Conservation (phyloP, 352 stramenopile genomes). For the Globisporangium paddicum region DNA sequence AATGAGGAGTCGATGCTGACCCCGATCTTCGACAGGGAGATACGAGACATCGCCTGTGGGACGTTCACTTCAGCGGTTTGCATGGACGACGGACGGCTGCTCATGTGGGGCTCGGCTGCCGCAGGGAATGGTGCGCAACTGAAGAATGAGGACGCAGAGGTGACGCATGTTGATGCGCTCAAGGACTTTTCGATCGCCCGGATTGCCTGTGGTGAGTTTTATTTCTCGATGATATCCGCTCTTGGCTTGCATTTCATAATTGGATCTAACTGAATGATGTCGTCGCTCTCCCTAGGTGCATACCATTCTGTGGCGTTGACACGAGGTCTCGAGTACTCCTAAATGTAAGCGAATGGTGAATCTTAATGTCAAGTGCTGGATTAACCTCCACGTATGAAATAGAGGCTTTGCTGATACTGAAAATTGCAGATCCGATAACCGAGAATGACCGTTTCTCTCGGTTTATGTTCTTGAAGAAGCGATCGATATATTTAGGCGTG, state of each 20-base stretch:
- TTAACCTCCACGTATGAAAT: background rate
- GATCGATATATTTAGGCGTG: slow-evolving; percentile 12
- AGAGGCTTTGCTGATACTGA: slow-evolving; percentile 1
- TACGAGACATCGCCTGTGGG: slow-evolving; percentile 51
- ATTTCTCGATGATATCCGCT: background rate
- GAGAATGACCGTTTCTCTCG: background rate
- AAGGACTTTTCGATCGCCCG: slow-evolving; percentile 45
- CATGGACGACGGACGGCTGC: slow-evolving; percentile 52
- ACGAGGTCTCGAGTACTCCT: slow-evolving; percentile 42
- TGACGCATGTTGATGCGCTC: slow-evolving; percentile 36
- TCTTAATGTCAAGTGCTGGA: background rate
- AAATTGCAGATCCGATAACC: background rate
- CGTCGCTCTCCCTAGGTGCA: slow-evolving; percentile 26
- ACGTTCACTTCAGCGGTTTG: slow-evolving; percentile 60
- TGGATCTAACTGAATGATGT: background rate
- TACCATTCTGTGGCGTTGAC: slow-evolving; percentile 65
- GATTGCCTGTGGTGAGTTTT: slow-evolving; percentile 53
- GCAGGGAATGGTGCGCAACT: slow-evolving; percentile 63
- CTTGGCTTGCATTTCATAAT: background rate
- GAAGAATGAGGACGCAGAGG: slow-evolving; percentile 41
- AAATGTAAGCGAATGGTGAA: slow-evolving; percentile 1
- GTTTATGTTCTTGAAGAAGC: background rate
- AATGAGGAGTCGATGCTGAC: background rate
- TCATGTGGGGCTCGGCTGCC: slow-evolving; percentile 62
- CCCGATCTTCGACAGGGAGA: slow-evolving; percentile 3